Conservation (phyloP, 139 green algal species). For the Chlamydomonas schloesseri region DNA sequence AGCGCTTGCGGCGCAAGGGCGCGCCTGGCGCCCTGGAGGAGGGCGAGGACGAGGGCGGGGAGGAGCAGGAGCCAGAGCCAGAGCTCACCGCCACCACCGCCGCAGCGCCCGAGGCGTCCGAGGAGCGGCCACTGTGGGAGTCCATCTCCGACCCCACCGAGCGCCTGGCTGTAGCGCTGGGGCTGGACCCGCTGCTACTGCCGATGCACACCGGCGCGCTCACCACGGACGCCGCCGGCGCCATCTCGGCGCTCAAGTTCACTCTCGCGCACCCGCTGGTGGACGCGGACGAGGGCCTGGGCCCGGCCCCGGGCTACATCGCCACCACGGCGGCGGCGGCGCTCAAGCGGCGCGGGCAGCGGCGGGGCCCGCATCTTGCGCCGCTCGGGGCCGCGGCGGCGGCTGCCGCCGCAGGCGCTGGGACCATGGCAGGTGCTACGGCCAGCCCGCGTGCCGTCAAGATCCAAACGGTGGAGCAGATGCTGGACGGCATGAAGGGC, state of each 20-base stretch:
- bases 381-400: neutral
- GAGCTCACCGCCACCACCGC: neutral
- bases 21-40: neutral
- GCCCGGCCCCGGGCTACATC: slow-evolving; percentile 9
- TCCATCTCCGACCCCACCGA: slow-evolving; percentile 66
- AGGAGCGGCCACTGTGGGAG: slow-evolving; percentile 50
- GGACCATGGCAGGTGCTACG: neutral
- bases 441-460: neutral
- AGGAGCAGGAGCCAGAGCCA: neutral
- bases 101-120: neutral
- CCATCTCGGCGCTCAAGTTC: slow-evolving; percentile 60
- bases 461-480: slow-evolving; percentile 48
- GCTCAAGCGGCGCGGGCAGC: slow-evolving; percentile 46
- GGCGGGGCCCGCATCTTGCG: slow-evolving; percentile 14
- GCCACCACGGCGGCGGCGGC: slow-evolving; percentile 44
- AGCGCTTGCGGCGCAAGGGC: no score
- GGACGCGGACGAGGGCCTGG: slow-evolving; percentile 47
- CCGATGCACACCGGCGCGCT: slow-evolving; percentile 58
- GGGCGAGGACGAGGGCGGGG: neutral
- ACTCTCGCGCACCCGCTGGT: slow-evolving; percentile 64
- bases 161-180: slow-evolving; percentile 62
- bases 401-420: neutral
- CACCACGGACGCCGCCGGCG: slow-evolving; percentile 46
- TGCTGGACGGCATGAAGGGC: slow-evolving; percentile 50
- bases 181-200: slow-evolving; percentile 54